Base-by-base conservation (phyloP, 768 basidiomycete species). In the Cantharellus anzutake region DNA sequence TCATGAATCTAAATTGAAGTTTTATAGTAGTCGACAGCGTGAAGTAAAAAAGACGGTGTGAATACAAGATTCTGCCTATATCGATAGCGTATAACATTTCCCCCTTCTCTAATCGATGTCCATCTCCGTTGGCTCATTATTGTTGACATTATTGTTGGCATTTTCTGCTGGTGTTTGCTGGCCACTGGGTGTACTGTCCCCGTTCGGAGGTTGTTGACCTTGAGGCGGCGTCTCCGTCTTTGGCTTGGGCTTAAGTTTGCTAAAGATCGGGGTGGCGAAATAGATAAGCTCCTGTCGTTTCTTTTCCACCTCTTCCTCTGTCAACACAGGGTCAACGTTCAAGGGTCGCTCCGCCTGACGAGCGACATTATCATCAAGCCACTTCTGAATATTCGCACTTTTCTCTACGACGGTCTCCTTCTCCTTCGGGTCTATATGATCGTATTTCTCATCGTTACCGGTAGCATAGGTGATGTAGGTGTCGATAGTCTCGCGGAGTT, bases 281-380 rank as follows among this genome's bases (percentile, higher is more conserved):
- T 87, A 96, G 63, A 88, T 81, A 61, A 93, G 71, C 71, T 98
- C 96, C 63, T 99, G 94, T 66, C 81, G 76, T 78, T 84, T 88
- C 85, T 93, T 92, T 71, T 74, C 69, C 64, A 96, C 84, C 70
- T 98, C 91, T 61, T 75, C 82, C 56, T 75, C 78, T 61, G 78
- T 90, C 70, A 98, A 71, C 61, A 89, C 79, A 35, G 91, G 84
- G 68, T 93, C 84, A 59, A 83, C 81, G 69, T 87, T 85, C 82
- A 96, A 94, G 69, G 84, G 73, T 59, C 83, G 76, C 76, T 98
- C 94, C 4, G 79, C 76, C 77, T 98, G 96, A 65, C 83, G 75
- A 62, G 80, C 83, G 61, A 81, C 80, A 76, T 86, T 80, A 76
- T 99, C 93, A 67, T 96, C 88, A 60, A 99, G 78, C 96, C 94